Base-by-base conservation (phyloP, 164 flowering plant genomes). In the Nymphaea thermarum region DNA sequence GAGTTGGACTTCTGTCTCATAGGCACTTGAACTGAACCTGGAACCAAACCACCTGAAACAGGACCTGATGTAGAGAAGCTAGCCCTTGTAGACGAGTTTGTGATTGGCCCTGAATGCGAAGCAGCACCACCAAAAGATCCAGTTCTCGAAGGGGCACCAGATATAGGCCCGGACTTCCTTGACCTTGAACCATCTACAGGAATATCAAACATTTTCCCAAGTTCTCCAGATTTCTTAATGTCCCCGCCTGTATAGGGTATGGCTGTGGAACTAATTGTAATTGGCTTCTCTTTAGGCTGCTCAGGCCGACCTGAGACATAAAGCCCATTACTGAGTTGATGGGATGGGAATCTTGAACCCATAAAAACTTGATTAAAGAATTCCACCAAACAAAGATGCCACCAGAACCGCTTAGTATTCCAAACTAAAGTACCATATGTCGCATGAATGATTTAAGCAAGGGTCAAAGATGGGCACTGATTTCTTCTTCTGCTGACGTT, bases 171-270 rank as follows among this genome's bases (percentile, higher is more conserved):
- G 65, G 97, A 91, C 71, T 94, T 94, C 69, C 97, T 81, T n/a
- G 96, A 85, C 74, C 83, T 87, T 7, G 96, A 84, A 57, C 91
- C 90, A 74, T 91, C 98, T 11, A 70, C 80, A 62, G 87, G 90
- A 59, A 91, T 82, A 75, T 91, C 99, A 80, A 94, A 90, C 99
- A 94, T 94, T 80, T 94, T 94, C 42, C 99, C 99, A 44, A 94
- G 80, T 70, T 94, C 99, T 51, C 99, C 99, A 41, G 99, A 94
- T 65, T 85, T 94, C 73, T 91, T 94, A 3, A 94, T 94, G 76
- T 94, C 99, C 65, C 99, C 99, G 60, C 99, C 99, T 36, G 98
- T 94, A 73, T 94, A 94, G 11, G 96, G 96, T 93, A 91, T 83
- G 65, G 99, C 93, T 1, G 77, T 78, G 47, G 97, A 88, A 71